phyloP scores from a whole-genome alignment of 805 yeast species.

The Ascoidea asiatica region DNA sequence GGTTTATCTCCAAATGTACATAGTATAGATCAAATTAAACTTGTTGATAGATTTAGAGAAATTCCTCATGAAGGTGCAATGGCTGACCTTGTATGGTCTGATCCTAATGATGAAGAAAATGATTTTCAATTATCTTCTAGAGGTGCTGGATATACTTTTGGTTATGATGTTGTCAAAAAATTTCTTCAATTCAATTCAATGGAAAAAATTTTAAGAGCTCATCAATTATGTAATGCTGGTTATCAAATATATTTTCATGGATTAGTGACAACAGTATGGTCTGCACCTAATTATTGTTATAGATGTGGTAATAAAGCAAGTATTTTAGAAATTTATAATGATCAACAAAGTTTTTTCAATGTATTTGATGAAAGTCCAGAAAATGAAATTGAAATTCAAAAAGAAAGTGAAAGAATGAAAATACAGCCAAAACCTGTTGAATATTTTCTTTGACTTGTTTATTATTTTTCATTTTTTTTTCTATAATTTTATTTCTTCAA shows the following conservation, averaged over 20 bases:
- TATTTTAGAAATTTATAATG: conserved; percentile 74
- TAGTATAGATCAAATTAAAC: conserved; percentile 79
- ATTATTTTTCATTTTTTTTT: background rate
- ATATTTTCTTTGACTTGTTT: conserved; percentile 20
- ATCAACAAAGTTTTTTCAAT: conserved; percentile 63
- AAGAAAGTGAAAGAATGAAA: conserved; percentile 13
- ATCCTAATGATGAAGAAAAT: conserved; percentile 72
- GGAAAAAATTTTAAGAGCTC: conserved; percentile 82
- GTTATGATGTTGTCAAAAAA: conserved; percentile 77
- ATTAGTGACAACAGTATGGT: conserved; percentile 91
- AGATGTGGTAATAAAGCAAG: conserved; percentile 96
- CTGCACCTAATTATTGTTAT: conserved; percentile 96
- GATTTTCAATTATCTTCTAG: conserved; percentile 86
- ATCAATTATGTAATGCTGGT: conserved; percentile 94
- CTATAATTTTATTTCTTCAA: too few species aligned
- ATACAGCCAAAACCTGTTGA: conserved; percentile 18
- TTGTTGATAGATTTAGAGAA: conserved; percentile 84
- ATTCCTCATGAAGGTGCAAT: conserved; percentile 99
- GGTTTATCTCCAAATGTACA: conserved; percentile 94
- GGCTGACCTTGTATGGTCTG: conserved; percentile 99
- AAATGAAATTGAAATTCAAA: conserved; percentile 37
- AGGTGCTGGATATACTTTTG: conserved; percentile 98
- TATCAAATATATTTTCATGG: conserved; percentile 87
- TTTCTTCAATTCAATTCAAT: conserved; percentile 68
- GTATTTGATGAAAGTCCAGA: conserved; percentile 97